phyloP scores from a whole-genome alignment of 1,284 basidiomycete species.

The Moniliella sp. region DNA sequence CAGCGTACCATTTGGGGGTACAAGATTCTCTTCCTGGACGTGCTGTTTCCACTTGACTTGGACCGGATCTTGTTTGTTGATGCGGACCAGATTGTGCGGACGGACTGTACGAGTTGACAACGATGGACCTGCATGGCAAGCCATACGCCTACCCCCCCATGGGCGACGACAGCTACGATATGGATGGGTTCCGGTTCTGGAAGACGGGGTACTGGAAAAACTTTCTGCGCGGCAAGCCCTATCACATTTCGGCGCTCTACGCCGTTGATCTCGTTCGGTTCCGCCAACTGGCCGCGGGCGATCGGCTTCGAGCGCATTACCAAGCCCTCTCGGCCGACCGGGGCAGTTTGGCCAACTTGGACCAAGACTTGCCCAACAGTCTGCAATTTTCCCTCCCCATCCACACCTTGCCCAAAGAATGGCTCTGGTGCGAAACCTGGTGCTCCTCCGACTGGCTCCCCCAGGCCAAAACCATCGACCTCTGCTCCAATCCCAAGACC shows the following conservation, averaged over 20 bases:
- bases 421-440: constrained; percentile 34
- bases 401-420: constrained; percentile 19
- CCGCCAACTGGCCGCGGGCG: constrained; percentile 50
- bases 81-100: constrained; percentile 61
- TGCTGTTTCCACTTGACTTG: constrained; percentile 89
- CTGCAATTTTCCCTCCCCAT: constrained; percentile 22
- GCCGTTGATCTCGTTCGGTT: constrained; percentile 88
- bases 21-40: constrained; percentile 95
- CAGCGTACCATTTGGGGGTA: constrained; percentile 96
- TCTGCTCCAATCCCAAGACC: constrained; percentile 35
- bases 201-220: constrained; percentile 46
- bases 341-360: constrained; percentile 73
- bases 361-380: constrained; percentile 43
- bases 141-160: constrained; percentile 62
- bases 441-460: constrained; percentile 18
- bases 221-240: constrained; percentile 11
- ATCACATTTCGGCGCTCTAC: constrained; percentile 49
- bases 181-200: constrained; percentile 97
- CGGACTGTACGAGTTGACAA: constrained; percentile 82
- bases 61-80: constrained; percentile 98
- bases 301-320: constrained; percentile 73
- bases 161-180: constrained; percentile 72
- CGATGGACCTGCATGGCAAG: constrained; percentile 60
- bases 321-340: constrained; percentile 81
- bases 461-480: constrained; percentile 29